Conservation (phyloP, 176 grass and related monocot genomes). For the Oryza rufipogon region DNA sequence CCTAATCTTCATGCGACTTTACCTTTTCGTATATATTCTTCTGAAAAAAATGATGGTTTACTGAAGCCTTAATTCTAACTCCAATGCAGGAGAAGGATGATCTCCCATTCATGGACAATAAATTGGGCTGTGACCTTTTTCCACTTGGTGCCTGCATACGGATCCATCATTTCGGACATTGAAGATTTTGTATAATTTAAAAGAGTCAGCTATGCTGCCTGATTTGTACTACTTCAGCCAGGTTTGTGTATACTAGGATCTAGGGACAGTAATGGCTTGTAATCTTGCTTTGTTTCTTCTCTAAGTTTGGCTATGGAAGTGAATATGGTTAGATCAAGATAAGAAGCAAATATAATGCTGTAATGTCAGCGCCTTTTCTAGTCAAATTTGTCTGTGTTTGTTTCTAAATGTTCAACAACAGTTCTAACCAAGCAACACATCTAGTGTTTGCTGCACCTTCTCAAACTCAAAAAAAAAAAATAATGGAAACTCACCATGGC, state of each 20-base stretch:
- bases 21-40: neutral
- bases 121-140: slow-evolving; percentile 78
- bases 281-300: slow-evolving; percentile 31
- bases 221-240: neutral
- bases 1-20: neutral
- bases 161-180: slow-evolving; percentile 29
- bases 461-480: neutral
- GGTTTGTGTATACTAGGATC: slow-evolving; percentile 41
- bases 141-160: slow-evolving; percentile 79
- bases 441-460: neutral
- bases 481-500: neutral
- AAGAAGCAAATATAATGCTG: slow-evolving; percentile 29
- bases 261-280: slow-evolving; percentile 36
- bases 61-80: slow-evolving; percentile 21
- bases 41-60: neutral
- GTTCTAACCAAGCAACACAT: neutral
- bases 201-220: slow-evolving; percentile 20
- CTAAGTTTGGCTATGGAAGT: slow-evolving; percentile 26
- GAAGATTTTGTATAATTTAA: neutral
- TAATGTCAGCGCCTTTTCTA: neutral
- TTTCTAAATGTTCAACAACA: neutral
- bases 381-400: slow-evolving; percentile 6
- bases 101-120: slow-evolving; percentile 54
- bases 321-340: slow-evolving; percentile 22
- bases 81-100: slow-evolving; percentile 75